Percentiles rank a stretch among this genome's conserved stretches.
Conservation (phyloP, 495 filamentous ascomycete genomes). For the Penicillium atrosanguineum region DNA sequence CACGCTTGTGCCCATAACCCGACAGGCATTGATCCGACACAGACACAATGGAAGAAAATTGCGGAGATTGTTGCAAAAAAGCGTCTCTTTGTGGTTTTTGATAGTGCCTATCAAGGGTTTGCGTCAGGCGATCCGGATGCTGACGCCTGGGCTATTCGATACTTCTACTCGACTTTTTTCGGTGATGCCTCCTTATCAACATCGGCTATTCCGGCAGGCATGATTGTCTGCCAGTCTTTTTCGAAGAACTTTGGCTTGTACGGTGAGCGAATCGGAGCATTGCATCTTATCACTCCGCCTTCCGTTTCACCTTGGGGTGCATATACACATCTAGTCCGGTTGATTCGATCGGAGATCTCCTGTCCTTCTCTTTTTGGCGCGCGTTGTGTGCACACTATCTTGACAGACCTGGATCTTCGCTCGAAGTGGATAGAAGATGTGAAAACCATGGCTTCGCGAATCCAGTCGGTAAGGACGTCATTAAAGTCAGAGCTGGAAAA, state of each 20-base stretch:
- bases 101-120: slow-evolving; percentile 46
- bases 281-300: slow-evolving; percentile 23
- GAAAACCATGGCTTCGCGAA: slow-evolving; percentile 31
- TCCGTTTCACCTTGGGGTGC: slow-evolving; percentile 8
- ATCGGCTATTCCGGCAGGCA: background rate
- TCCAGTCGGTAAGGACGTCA: slow-evolving; percentile 20
- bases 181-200: slow-evolving; percentile 2
- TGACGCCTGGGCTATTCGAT: slow-evolving; percentile 41
- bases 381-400: slow-evolving; percentile 29
- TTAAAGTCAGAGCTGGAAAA: slow-evolving; percentile 19
- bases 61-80: slow-evolving; percentile 20
- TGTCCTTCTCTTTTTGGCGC: slow-evolving; percentile 33
- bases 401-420: slow-evolving; percentile 17
- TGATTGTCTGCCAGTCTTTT: slow-evolving; percentile 34
- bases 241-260: slow-evolving; percentile 48
- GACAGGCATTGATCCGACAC: slow-evolving; percentile 36
- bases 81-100: slow-evolving; percentile 38
- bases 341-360: slow-evolving; percentile 29
- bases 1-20: slow-evolving; percentile 49
- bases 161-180: slow-evolving; percentile 25
- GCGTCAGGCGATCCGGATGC: slow-evolving; percentile 35
- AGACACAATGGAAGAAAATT: slow-evolving; percentile 36
- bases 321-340: slow-evolving; percentile 8
- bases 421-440: slow-evolving; percentile 37
- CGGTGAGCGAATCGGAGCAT: slow-evolving; percentile 34